Conservation (phyloP, 2,329 filamentous ascomycete species). For the Nannizzia gypsea region DNA sequence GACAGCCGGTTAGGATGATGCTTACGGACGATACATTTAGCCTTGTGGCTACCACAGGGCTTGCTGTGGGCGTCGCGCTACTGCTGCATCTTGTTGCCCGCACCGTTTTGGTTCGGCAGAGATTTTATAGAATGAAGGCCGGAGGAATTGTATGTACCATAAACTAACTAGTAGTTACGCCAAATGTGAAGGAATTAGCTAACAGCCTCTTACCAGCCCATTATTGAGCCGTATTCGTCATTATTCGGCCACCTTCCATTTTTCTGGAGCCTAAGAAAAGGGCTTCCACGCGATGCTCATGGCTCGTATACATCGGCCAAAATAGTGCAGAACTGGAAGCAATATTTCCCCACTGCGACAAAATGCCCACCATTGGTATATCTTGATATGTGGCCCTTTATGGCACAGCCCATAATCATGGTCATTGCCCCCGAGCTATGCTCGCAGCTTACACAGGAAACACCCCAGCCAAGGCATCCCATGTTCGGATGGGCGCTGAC, state of each 20-base stretch:
- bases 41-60: neutral
- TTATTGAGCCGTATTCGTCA: neutral
- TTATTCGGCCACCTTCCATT: neutral
- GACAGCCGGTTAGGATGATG: neutral
- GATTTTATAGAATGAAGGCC: constrained; percentile 7
- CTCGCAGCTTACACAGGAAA: constrained; percentile 6
- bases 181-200: neutral
- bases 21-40: neutral
- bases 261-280: neutral
- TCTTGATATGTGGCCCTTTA: constrained; percentile 7
- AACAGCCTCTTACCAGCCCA: neutral
- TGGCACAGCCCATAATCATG: constrained; percentile 6
- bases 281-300: neutral
- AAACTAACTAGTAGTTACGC: neutral
- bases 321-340: neutral
- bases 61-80: neutral
- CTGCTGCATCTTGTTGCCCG: neutral
- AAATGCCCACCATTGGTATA: constrained; percentile 5
- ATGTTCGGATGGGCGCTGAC: constrained; percentile 7
- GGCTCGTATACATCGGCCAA: neutral
- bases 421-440: constrained; percentile 6
- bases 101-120: neutral
- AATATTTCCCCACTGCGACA: constrained; percentile 1
- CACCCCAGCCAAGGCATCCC: constrained; percentile 6
- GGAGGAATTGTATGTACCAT: neutral